Evolutionary conservation across 495 filamentous ascomycete species (phyloP).

Genomic region (Thermothielavioides terrestris): DNA sequence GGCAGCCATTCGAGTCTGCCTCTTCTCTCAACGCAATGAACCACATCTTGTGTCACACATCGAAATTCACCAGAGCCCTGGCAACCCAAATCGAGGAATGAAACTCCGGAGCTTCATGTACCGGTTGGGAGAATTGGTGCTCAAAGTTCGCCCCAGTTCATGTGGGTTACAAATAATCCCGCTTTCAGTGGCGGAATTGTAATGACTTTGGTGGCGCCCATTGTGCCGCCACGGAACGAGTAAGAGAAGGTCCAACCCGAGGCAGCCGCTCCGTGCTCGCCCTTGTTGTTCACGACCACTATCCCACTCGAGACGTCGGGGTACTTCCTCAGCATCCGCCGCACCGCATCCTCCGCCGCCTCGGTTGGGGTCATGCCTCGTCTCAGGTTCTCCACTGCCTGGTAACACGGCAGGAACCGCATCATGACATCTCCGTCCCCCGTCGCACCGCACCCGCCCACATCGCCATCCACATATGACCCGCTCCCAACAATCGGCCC

Average conservation of each 20-base stretch:
- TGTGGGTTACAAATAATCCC: too few relatives aligned
- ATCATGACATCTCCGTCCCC: slow-evolving; percentile 46
- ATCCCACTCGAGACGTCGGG: slow-evolving; percentile 36
- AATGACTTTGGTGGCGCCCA: slow-evolving; percentile 35
- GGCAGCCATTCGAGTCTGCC: too few relatives aligned
- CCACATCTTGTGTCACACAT: too few relatives aligned
- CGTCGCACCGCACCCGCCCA: slow-evolving; percentile 42
- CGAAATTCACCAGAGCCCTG: too few relatives aligned
- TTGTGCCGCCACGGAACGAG: slow-evolving; percentile 34
- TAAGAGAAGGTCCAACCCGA: slow-evolving; percentile 43
- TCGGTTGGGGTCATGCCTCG: slow-evolving; percentile 32
- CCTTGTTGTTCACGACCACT: slow-evolving; percentile 35
- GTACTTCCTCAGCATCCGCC: slow-evolving; percentile 37
- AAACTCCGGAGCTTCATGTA: too few relatives aligned
- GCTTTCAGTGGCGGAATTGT: slow-evolving; percentile 25
- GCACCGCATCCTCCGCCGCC: slow-evolving; percentile 39
- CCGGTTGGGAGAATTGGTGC: too few relatives aligned
- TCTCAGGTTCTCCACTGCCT: slow-evolving; percentile 40
- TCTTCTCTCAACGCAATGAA: too few relatives aligned
- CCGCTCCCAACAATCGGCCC: slow-evolving; percentile 41
- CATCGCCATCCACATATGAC: slow-evolving; percentile 42
- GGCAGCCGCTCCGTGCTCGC: slow-evolving; percentile 37
- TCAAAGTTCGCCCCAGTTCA: too few relatives aligned
- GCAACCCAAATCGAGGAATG: too few relatives aligned
- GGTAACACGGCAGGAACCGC: slow-evolving; percentile 43